Base-by-base conservation (phyloP, 371 early-diverging fungal genomes). In the Ordospora pajunii region DNA sequence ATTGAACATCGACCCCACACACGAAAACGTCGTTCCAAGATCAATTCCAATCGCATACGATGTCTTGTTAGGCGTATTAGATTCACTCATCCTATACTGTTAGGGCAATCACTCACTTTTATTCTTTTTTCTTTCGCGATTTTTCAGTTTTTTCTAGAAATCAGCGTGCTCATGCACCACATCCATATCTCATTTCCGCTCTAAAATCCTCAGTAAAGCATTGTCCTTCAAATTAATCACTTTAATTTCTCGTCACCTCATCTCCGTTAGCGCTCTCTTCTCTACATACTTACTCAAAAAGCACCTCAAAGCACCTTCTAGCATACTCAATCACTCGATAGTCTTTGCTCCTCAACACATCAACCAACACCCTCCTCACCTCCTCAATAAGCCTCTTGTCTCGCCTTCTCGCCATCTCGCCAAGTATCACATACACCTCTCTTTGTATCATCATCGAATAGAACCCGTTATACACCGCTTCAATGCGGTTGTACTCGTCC, bases 21-120 rank as follows among this genome's bases (percentile, higher is more conserved):
- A 95, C 23, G 93, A 93, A 90, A 96, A 95, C 84, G 97, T 96
- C 84, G 97, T 96, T 85, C 98, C 97, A 86, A 98, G 88, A 89
- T 96, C 86, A 67, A 86, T 86, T 67, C 86, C 86, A 66, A 83
- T 80, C 70, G 84, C 80, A 65, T 77, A 54, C 40, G 73, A 73
- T 22, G 73, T 73, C 17, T 73, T 73, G 17, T 9, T n/a, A 9
- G 42, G 42, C 25, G 70, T 70, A 76, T 73, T 76, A 70, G 70
- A 14, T 79, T 70, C 27, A 49, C 80, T 66, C 43, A 27, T 44
- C 17, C 17, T 40, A 53, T 58, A 37, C 37, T 6, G 40, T 19
- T 19, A n/a, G 27, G 40, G 58, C n/a, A 40, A 58, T 25, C 40
- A 6, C 12, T 5, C 27, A 8, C 12, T 58, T 58, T 58, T 58